Conservation (phyloP, 768 basidiomycete genomes). For the Boletus pseudopeckii region DNA sequence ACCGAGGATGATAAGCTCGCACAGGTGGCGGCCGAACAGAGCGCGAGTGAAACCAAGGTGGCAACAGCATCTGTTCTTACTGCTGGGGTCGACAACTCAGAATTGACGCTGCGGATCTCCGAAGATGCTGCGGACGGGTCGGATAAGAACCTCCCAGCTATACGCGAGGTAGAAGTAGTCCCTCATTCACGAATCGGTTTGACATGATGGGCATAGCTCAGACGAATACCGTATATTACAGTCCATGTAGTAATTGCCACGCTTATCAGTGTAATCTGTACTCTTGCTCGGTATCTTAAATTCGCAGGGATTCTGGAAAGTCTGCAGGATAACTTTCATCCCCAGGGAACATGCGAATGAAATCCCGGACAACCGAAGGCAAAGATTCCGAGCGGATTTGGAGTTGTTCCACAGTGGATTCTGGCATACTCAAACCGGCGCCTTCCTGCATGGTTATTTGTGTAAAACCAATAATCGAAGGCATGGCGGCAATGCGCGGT, state of each 20-base stretch:
- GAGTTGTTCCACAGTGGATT: neutral
- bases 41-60: constrained; percentile 7
- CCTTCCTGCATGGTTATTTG: constrained; percentile 10
- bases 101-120: constrained; percentile 23
- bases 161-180: constrained; percentile 16
- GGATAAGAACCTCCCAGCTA: constrained; percentile 18
- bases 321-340: constrained; percentile 35
- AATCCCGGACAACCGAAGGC: constrained; percentile 30
- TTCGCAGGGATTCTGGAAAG: constrained; percentile 31
- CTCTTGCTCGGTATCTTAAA: neutral
- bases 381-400: constrained; percentile 12
- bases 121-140: constrained; percentile 12
- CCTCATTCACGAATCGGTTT: constrained; percentile 3
- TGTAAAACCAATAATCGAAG: neutral
- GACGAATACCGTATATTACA: neutral
- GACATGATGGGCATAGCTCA: constrained; percentile 1
- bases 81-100: constrained; percentile 19
- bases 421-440: constrained; percentile 1
- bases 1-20: constrained; percentile 22
- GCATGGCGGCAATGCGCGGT: constrained; percentile 3
- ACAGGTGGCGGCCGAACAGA: constrained; percentile 15
- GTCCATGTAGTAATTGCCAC: neutral
- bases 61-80: constrained; percentile 15
- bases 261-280: neutral
- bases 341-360: constrained; percentile 32